Conservation (phyloP, 2,329 filamentous ascomycete genomes). For the Escovopsis sp. region DNA sequence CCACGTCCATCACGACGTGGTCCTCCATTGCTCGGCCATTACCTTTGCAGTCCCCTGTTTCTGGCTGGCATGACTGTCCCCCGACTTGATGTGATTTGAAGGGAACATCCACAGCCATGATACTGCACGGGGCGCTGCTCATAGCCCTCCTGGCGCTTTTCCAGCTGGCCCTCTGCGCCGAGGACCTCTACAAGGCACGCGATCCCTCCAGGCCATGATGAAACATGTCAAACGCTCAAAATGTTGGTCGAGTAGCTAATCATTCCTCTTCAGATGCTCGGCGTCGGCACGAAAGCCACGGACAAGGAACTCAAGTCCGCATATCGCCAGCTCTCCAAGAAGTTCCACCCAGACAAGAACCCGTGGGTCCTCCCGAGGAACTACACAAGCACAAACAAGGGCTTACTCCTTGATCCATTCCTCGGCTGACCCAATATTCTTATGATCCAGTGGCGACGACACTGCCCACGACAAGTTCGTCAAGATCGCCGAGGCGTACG, state of each 20-base stretch:
- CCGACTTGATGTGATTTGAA: background rate
- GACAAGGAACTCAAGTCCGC: slow-evolving; percentile 88
- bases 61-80: background rate
- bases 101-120: slow-evolving; percentile 25
- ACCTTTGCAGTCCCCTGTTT: background rate
- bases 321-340: slow-evolving; percentile 84
- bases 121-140: slow-evolving; percentile 33
- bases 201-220: background rate
- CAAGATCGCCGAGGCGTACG: slow-evolving; percentile 88
- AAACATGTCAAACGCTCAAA: background rate
- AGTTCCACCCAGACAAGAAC: slow-evolving; percentile 96
- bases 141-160: slow-evolving; percentile 36
- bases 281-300: slow-evolving; percentile 60
- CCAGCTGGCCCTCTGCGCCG: slow-evolving; percentile 39
- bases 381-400: no score
- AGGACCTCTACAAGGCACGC: slow-evolving; percentile 67
- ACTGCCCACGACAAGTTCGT: slow-evolving; percentile 83
- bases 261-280: slow-evolving; percentile 46
- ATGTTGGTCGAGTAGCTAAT: background rate
- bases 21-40: no score
- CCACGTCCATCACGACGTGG: no score
- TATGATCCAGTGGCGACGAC: slow-evolving; percentile 48
- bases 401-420: background rate
- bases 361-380: slow-evolving; percentile 42
- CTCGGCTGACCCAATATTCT: slow-evolving; percentile 1